Evolutionary conservation across 768 basidiomycete species (phyloP).

Genomic region (Cantharellus anzutake): DNA sequence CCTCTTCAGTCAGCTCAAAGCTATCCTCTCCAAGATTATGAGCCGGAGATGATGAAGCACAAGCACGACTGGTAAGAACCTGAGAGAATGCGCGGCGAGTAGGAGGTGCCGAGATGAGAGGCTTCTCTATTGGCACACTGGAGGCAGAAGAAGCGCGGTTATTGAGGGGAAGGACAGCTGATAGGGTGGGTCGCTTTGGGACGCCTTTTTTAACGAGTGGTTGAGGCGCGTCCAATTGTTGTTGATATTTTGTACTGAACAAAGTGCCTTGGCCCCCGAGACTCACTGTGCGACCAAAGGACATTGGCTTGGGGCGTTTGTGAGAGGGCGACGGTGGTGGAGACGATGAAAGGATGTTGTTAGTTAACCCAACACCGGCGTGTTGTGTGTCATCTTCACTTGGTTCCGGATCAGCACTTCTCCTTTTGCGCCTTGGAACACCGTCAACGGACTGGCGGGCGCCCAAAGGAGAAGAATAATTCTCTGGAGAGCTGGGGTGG

Average conservation of each 20-base stretch:
- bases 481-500: slow-evolving; percentile 5
- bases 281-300: neutral
- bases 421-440: slow-evolving; percentile 1
- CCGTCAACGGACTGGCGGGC: neutral
- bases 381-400: neutral
- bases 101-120: neutral
- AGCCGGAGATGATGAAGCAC: neutral
- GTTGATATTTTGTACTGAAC: neutral
- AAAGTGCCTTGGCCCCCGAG: neutral
- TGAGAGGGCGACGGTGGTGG: neutral
- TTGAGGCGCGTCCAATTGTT: neutral
- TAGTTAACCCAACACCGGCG: neutral
- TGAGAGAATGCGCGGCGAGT: slow-evolving; percentile 1
- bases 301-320: neutral
- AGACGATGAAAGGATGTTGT: neutral
- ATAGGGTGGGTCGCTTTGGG: neutral
- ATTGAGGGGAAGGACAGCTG: neutral
- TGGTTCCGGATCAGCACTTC: neutral
- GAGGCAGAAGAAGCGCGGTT: neutral
- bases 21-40: neutral
- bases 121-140: neutral
- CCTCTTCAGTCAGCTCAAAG: slow-evolving; percentile 35
- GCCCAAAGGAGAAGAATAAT: neutral
- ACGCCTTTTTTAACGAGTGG: neutral
- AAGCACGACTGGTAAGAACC: neutral